Percentiles rank a stretch among this genome's conserved stretches.
Conservation (phyloP, 495 filamentous ascomycete genomes). For the Aspergillus sparsus region DNA sequence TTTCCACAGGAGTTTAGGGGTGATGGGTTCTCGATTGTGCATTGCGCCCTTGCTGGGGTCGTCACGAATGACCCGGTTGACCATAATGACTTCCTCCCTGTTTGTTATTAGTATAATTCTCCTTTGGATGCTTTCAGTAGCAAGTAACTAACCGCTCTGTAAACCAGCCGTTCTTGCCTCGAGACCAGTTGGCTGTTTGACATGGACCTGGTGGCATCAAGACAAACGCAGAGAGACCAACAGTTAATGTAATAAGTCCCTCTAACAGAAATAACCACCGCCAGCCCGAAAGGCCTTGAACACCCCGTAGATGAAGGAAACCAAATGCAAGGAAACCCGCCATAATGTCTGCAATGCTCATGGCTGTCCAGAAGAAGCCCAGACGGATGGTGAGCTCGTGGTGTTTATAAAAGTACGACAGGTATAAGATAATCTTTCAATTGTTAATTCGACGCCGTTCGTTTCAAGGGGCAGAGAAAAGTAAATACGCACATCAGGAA, state of each 20-base stretch:
- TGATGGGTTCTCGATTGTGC: conserved; percentile 58
- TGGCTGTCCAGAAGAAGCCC: conserved; percentile 63
- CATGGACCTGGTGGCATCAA: conserved; percentile 54
- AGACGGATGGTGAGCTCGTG: conserved; percentile 55
- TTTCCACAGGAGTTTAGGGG: conserved; percentile 43
- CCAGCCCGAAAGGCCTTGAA: conserved; percentile 37
- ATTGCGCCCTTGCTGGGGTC: conserved; percentile 63
- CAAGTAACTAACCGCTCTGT: conserved; percentile 53
- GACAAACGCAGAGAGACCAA: conserved; percentile 54
- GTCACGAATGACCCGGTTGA: conserved; percentile 63
- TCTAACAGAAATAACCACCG: conserved; percentile 35
- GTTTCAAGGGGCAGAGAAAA: not conserved
- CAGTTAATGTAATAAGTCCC: conserved; percentile 51
- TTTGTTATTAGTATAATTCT: not conserved
- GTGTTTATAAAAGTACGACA: conserved; percentile 26
- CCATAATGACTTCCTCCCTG: conserved; percentile 45
- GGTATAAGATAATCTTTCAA: conserved; percentile 34
- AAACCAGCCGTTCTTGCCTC: conserved; percentile 61
- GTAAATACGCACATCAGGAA: conserved; percentile 29
- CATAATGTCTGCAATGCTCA: conserved; percentile 49
- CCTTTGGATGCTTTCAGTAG: no score
- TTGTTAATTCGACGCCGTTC: not conserved
- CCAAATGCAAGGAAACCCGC: conserved; percentile 49
- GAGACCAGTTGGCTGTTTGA: conserved; percentile 56
- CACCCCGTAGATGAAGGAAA: conserved; percentile 43